phyloP scores from a whole-genome alignment of 2,329 filamentous ascomycete genomes.

The Pseudophaeomoniella oleicola region DNA sequence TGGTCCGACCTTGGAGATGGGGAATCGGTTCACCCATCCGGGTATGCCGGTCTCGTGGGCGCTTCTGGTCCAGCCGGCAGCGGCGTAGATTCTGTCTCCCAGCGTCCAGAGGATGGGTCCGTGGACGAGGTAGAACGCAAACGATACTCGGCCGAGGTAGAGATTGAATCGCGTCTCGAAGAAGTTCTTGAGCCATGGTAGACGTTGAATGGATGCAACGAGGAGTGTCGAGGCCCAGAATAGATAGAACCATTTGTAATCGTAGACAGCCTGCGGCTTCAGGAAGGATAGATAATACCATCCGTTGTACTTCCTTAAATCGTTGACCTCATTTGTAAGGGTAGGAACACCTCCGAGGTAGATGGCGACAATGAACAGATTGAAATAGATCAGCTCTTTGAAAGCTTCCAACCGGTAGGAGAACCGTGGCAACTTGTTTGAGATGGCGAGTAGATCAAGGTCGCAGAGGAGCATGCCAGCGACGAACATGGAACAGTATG shows the following conservation, averaged over 20 bases:
- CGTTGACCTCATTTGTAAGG: conserved; percentile 29
- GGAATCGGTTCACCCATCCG: conserved; percentile 42
- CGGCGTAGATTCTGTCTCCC: conserved; percentile 50
- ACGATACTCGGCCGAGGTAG: conserved; percentile 49
- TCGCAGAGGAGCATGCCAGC: conserved; percentile 49
- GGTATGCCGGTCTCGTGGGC: conserved; percentile 36
- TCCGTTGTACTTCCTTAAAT: conserved; percentile 40
- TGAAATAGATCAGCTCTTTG: conserved; percentile 38
- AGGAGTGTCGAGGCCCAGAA: conserved; percentile 46
- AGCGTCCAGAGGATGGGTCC: conserved; percentile 47
- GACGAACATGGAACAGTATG: conserved; percentile 45
- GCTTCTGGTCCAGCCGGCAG: conserved; percentile 39
- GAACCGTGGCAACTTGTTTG: conserved; percentile 35
- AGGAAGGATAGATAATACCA: conserved; percentile 47
- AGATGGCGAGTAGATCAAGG: conserved; percentile 39
- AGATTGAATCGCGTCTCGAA: conserved; percentile 46
- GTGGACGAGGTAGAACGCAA: conserved; percentile 49
- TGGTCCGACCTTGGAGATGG: conserved; percentile 40
- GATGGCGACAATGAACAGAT: conserved; percentile 36
- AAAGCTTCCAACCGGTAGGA: conserved; percentile 31
- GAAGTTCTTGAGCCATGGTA: conserved; percentile 40
- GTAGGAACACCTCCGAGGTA: conserved; percentile 49
- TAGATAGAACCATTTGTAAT: conserved; percentile 55
- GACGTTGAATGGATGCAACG: conserved; percentile 40
- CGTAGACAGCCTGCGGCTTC: conserved; percentile 51